phyloP scores from a whole-genome alignment of 2,329 filamentous ascomycete species.

The Exophiala dermatitidis region DNA sequence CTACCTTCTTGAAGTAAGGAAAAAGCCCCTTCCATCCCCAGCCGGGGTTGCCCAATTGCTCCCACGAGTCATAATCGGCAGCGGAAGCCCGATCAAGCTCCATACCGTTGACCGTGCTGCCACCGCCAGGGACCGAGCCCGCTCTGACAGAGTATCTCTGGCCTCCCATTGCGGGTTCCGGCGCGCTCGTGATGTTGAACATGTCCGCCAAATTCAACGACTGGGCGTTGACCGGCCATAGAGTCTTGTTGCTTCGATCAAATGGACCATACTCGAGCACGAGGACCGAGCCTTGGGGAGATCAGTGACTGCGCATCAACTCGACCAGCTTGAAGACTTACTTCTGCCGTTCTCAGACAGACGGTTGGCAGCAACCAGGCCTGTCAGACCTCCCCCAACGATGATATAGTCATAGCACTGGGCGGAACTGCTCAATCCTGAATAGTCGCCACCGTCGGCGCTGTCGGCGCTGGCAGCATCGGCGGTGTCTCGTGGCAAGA shows the following conservation, averaged over 20 bases:
- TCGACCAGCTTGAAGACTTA: not conserved
- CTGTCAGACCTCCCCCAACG: slow-evolving; percentile 30
- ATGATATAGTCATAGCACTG: slow-evolving; percentile 30
- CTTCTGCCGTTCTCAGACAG: slow-evolving; percentile 22
- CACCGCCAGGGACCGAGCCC: slow-evolving; percentile 36
- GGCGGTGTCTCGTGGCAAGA: not conserved
- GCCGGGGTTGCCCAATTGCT: slow-evolving; percentile 36
- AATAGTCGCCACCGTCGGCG: not conserved
- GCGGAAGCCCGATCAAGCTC: slow-evolving; percentile 20
- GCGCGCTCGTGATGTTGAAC: slow-evolving; percentile 31
- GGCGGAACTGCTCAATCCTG: not conserved
- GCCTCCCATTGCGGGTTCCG: slow-evolving; percentile 29
- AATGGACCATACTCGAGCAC: slow-evolving; percentile 24
- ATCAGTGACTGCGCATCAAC: not conserved
- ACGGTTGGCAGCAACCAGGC: slow-evolving; percentile 27
- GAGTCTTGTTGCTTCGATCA: slow-evolving; percentile 20
- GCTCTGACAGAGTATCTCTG: slow-evolving; percentile 29
- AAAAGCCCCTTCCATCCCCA: slow-evolving; percentile 39
- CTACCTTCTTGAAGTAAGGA: slow-evolving; percentile 42
- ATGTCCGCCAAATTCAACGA: slow-evolving; percentile 25
- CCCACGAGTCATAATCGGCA: slow-evolving; percentile 39
- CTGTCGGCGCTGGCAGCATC: not conserved
- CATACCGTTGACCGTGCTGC: slow-evolving; percentile 35
- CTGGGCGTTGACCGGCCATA: slow-evolving; percentile 11
- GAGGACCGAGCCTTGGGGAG: slow-evolving; percentile 17